Percentiles rank a stretch among this genome's conserved stretches.
phyloP scores from a whole-genome alignment of 2,329 filamentous ascomycete genomes.

The Xylariaceae sp. region DNA sequence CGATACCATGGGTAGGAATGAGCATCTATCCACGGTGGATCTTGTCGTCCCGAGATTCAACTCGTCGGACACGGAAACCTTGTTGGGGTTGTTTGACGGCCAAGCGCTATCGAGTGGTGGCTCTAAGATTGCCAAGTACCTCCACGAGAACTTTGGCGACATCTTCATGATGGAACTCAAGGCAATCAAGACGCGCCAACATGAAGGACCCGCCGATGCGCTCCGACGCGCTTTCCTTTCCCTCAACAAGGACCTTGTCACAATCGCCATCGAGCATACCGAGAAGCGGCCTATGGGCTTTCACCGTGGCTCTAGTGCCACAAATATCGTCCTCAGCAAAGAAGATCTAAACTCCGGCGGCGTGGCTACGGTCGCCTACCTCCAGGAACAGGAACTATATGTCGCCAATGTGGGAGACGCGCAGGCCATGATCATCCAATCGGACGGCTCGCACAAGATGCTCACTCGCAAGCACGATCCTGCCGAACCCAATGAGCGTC shows the following conservation, averaged over 20 bases:
- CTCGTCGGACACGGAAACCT: conserved; percentile 79
- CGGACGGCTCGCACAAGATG: conserved; percentile 74
- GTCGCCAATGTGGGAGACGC: conserved; percentile 94
- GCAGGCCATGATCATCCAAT: conserved; percentile 90
- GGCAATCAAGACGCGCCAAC: conserved; percentile 54
- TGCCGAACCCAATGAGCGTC: conserved; percentile 73
- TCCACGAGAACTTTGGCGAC: conserved; percentile 90
- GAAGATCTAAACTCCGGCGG: conserved; percentile 87
- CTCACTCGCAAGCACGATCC: conserved; percentile 91
- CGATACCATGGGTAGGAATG: conserved; percentile 84
- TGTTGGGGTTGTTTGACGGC: conserved; percentile 94
- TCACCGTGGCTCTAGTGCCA: conserved; percentile 63
- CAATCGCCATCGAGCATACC: conserved; percentile 69
- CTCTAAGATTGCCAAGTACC: conserved; percentile 90
- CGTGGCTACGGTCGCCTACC: conserved; percentile 84
- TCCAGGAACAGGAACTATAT: conserved; percentile 83
- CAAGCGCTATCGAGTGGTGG: conserved; percentile 82
- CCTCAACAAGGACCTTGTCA: conserved; percentile 90
- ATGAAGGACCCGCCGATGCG: conserved; percentile 75
- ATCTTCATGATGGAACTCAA: conserved; percentile 80
- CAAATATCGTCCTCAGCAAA: conserved; percentile 67
- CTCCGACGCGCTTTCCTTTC: conserved; percentile 78
- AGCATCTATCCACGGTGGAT: conserved; percentile 92
- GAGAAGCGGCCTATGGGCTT: conserved; percentile 62
- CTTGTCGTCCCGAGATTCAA: conserved; percentile 90